Conservation (phyloP, 345 rosid genomes). For the Erucastrum elatum region DNA sequence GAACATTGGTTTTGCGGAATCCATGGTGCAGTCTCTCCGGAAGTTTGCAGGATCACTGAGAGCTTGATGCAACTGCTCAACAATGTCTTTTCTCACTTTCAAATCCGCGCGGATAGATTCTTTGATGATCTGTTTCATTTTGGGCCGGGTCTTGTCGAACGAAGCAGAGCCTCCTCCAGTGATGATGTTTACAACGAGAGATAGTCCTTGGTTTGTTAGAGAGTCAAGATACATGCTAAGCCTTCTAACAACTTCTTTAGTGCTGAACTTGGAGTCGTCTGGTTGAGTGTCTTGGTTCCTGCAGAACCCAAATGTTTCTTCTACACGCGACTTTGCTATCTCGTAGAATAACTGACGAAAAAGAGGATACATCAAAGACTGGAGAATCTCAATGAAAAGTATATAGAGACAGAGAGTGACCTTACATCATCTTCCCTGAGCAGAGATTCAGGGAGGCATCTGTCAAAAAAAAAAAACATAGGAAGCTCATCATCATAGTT, state of each 20-base stretch:
- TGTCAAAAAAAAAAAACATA: slow-evolving; percentile 25
- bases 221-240: slow-evolving; percentile 49
- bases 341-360: slow-evolving; percentile 68
- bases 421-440: slow-evolving; percentile 90
- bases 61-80: slow-evolving; percentile 47
- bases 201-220: slow-evolving; percentile 66
- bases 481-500: slow-evolving; percentile 4
- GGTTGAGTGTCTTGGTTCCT: slow-evolving; percentile 35
- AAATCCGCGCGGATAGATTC: slow-evolving; percentile 39
- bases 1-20: slow-evolving; percentile 36
- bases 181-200: slow-evolving; percentile 52
- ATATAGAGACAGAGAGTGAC: slow-evolving; percentile 24
- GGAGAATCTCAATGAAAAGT: neutral
- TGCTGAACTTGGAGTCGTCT: slow-evolving; percentile 28
- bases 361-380: neutral
- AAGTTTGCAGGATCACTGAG: slow-evolving; percentile 53
- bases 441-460: slow-evolving; percentile 66
- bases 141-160: slow-evolving; percentile 55
- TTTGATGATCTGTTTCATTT: slow-evolving; percentile 60
- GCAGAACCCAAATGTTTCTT: slow-evolving; percentile 59
- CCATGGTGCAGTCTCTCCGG: slow-evolving; percentile 34
- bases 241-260: slow-evolving; percentile 35
- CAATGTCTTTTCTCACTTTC: slow-evolving; percentile 26
- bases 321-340: slow-evolving; percentile 51
- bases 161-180: slow-evolving; percentile 50